Evolutionary conservation across 306 rosid species (phyloP), one percentile per base, ranked within the genome.

Genomic region (Ormosia semicastrata): DNA sequence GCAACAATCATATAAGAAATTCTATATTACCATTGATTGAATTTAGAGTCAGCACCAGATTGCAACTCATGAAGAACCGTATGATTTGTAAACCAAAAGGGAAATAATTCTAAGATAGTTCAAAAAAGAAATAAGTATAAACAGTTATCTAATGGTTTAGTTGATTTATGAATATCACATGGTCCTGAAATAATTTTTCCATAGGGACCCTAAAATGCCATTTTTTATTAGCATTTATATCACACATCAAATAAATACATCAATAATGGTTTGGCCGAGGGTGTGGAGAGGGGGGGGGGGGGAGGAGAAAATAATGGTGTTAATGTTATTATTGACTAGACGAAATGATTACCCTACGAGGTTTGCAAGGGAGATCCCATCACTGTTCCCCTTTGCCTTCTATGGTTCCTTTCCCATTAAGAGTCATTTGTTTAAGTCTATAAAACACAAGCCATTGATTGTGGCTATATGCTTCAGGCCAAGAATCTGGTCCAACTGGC

Each of bases 311-410:
- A n/a, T n/a, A n/a, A n/a, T 70, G 5, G 29, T 8, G 43, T 58
- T 5, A 52, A 52, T 50, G 53, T 46, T 68, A 46, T 30, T 41
- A 50, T 2, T 71, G 8, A 41, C 44, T n/a, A 39, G 44, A 66
- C 13, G 34, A 5, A 30, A 8, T 13, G 63, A 73, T 72, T 87
- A 96, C 99, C 97, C 96, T 71, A 77, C 93, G 99, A 82, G 99
- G 99, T 81, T 96, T 96, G 89, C 99, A 96, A 34, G 99, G 97
- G 56, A 96, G 91, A 9, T 90, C 97, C 99, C 99, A 96, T 97
- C 99, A 96, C 50, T 91, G 85, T 56, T 91, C 97, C 3, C 99
- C 99, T 58, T 93, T 96, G 60, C 99, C 99, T 90, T 96, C 94
- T 53, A 96, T 89, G 71, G 82, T 93, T 82, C 99, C 99, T n/a